Evolutionary conservation across 192 early-diverging fungal genomes (phyloP).

Genomic region (Pilobolus umbonatus): DNA sequence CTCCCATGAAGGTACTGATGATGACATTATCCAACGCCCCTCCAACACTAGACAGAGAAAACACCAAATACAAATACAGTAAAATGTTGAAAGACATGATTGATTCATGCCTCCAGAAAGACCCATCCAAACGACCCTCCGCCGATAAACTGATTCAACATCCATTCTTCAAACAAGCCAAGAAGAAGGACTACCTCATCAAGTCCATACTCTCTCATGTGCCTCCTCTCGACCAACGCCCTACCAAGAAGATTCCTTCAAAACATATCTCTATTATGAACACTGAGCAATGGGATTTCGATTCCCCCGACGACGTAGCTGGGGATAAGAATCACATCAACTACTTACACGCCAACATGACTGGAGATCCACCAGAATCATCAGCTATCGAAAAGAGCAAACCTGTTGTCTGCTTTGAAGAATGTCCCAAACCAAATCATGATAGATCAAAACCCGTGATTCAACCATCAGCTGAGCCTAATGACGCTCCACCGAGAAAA

Average conservation of each 20-base stretch:
- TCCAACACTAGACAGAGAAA: slow-evolving; percentile 74
- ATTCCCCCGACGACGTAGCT: no score
- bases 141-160: slow-evolving; percentile 73
- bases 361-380: no score
- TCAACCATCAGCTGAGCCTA: no score
- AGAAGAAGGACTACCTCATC: slow-evolving; percentile 62
- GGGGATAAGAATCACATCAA: no score
- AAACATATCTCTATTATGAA: slow-evolving; percentile 34
- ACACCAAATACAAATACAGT: slow-evolving; percentile 67
- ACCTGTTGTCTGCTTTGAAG: slow-evolving; percentile 5
- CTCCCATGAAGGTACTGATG: slow-evolving; percentile 83
- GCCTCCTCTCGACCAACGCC: slow-evolving; percentile 65
- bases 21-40: slow-evolving; percentile 83
- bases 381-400: neutral
- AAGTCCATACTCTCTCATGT: slow-evolving; percentile 51
- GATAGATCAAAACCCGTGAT: neutral
- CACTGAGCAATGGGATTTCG: slow-evolving; percentile 69
- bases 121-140: slow-evolving; percentile 67
- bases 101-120: slow-evolving; percentile 74
- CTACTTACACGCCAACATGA: no score
- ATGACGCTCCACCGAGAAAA: neutral
- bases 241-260: slow-evolving; percentile 50
- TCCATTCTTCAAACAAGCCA: slow-evolving; percentile 72
- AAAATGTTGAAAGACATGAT: slow-evolving; percentile 84
- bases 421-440: neutral